Evolutionary conservation across 225 moss, liverwort and hornwort genomes (phyloP).

Genomic region (Bryum argenteum): DNA sequence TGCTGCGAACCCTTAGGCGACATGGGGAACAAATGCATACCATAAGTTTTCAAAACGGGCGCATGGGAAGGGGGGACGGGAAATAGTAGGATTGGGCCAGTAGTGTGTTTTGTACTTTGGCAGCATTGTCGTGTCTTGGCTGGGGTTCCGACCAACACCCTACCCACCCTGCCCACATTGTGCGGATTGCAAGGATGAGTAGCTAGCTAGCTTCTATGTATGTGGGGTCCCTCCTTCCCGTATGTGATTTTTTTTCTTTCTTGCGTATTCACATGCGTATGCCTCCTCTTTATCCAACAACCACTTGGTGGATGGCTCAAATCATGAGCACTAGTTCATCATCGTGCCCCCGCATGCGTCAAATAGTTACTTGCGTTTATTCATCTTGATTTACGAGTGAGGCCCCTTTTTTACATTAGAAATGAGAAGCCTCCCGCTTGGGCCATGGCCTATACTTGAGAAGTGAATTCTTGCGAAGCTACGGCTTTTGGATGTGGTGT

Average conservation of each 20-base stretch:
- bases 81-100: no score
- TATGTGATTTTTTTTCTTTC: background rate
- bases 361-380: background rate
- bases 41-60: no score
- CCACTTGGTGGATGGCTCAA: conserved; percentile 5
- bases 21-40: no score
- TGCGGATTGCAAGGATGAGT: background rate
- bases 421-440: no score
- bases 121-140: background rate
- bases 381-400: background rate
- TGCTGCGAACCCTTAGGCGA: no score
- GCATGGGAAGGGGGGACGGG: no score
- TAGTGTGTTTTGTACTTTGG: no score
- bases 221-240: background rate
- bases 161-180: background rate
- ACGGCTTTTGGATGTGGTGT: no score
- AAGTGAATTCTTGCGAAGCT: no score
- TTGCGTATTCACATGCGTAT: conserved; percentile 2
- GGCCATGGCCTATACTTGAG: no score
- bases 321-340: conserved; percentile 1
- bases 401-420: no score
- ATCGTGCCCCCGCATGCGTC: background rate
- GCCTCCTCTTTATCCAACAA: conserved; percentile 25
- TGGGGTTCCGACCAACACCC: background rate
- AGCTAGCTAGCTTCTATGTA: no score